Evolutionary conservation across 805 yeast species (phyloP), one percentile per base, ranked within the genome.

Genomic region (Ogataea trehaloabstinens): DNA sequence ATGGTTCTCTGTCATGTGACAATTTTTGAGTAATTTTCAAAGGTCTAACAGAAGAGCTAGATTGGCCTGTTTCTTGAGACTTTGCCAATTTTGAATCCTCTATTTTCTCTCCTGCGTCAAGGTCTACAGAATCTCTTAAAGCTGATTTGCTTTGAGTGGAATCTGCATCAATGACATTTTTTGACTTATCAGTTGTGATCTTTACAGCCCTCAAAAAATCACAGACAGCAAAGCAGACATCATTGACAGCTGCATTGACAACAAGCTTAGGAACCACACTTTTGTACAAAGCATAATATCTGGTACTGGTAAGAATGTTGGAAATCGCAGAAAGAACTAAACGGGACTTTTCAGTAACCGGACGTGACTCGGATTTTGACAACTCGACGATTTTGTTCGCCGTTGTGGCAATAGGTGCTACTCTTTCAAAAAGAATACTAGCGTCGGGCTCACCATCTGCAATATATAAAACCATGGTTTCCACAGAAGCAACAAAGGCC

Each of bases 191-290:
- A 3, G 20, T 29, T 20, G 28, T 63, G 35, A 78, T 59, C 48
- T 76, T 85, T 19, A 74, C 73, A 2, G 69, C 70, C 2, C 80
- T 66, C 15, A 83, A 53, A 38, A 81, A 69, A 46, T 81, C 85
- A 53, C 85, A 81, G 18, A 82, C 64, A 2, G 82, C 64, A 54
- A 80, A 82, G 6, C 82, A 71, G 24, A 89, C 65, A 53, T 89
- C 96, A 31, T 85, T 74, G 7, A 86, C 64, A 0, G 97, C 82
- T 17, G 88, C 75, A 60, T 87, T 83, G 15, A 89, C 72, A 2
- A 88, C 73, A 16, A 83, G 64, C 37, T 71, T 73, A 0, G 96
- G 96, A 39, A 87, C 62, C 2, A 85, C 53, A n/a, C 72, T 70
- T 4, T 74, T 67, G 49, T 84, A 82, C 8, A 80, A 64, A 1